Evolutionary conservation across 2,329 filamentous ascomycete genomes (phyloP).

Genomic region (Graphiopsis chlorocephala): DNA sequence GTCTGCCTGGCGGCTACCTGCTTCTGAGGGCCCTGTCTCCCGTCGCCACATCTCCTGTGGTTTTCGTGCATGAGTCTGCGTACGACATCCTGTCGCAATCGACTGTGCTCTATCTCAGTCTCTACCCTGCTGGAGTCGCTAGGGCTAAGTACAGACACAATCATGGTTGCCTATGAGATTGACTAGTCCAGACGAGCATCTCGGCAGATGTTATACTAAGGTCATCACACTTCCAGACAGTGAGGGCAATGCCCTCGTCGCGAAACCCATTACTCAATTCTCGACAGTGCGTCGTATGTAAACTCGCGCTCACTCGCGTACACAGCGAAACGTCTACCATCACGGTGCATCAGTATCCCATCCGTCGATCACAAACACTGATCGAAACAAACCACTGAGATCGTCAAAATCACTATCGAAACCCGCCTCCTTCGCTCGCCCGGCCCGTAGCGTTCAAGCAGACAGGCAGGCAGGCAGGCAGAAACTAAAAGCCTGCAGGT

Average conservation of each 20-base stretch:
- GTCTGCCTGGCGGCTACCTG: conserved; percentile 4
- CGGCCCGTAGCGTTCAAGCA: conserved; percentile 9
- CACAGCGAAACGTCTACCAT: background rate
- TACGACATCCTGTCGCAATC: background rate
- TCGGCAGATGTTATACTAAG: background rate
- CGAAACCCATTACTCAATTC: background rate
- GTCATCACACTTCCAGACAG: background rate
- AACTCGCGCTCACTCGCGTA: background rate
- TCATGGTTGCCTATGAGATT: background rate
- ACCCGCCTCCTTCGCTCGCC: background rate
- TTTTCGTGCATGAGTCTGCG: background rate
- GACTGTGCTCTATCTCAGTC: background rate
- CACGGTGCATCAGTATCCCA: background rate
- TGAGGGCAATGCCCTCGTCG: background rate
- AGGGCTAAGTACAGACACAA: background rate
- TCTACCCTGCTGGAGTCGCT: background rate
- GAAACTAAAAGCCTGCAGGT: conserved; percentile 7
- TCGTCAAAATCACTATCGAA: background rate
- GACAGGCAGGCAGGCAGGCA: background rate
- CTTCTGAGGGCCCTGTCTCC: background rate
- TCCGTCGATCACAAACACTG: background rate
- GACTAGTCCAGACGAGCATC: background rate
- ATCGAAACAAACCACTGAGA: background rate
- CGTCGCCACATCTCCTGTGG: background rate
- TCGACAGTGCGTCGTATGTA: background rate